A percentile compares a stretch with the other conserved stretches of the same genome.
Conservation (phyloP, 306 rosid species). For the Crotalaria pallida region DNA sequence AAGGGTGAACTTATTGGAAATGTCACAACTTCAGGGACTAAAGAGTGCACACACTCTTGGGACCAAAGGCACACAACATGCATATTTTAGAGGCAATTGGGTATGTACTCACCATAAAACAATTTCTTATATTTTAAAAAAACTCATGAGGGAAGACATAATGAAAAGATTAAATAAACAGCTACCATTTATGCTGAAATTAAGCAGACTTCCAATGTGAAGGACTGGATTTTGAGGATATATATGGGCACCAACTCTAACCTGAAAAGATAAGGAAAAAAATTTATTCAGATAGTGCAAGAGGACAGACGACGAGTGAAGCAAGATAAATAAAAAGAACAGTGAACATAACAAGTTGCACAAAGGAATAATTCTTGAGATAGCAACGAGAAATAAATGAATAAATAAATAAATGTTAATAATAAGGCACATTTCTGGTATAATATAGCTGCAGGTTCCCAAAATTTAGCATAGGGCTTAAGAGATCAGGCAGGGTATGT, state of each 20-base stretch:
- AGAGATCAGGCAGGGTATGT: constrained; percentile 8
- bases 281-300: constrained; percentile 7
- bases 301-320: not conserved
- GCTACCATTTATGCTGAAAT: constrained; percentile 60
- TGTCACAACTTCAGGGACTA: no score
- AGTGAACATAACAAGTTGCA: not conserved
- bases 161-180: not conserved
- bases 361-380: not conserved
- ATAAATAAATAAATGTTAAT: constrained; percentile 3
- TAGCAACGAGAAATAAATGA: constrained; percentile 13
- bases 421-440: not conserved
- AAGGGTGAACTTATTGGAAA: no score
- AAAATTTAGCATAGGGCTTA: no score
- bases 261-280: constrained; percentile 47
- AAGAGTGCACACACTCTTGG: no score
- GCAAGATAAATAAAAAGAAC: constrained; percentile 1
- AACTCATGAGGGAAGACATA: not conserved
- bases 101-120: no score
- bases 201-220: constrained; percentile 60
- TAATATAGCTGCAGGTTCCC: no score
- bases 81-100: no score
- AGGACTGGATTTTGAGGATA: constrained; percentile 81
- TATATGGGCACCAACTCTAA: constrained; percentile 78
- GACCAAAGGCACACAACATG: no score
- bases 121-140: no score